Evolutionary conservation across 2,329 filamentous ascomycete species (phyloP).

Genomic region (Stemphylium vesicarium): DNA sequence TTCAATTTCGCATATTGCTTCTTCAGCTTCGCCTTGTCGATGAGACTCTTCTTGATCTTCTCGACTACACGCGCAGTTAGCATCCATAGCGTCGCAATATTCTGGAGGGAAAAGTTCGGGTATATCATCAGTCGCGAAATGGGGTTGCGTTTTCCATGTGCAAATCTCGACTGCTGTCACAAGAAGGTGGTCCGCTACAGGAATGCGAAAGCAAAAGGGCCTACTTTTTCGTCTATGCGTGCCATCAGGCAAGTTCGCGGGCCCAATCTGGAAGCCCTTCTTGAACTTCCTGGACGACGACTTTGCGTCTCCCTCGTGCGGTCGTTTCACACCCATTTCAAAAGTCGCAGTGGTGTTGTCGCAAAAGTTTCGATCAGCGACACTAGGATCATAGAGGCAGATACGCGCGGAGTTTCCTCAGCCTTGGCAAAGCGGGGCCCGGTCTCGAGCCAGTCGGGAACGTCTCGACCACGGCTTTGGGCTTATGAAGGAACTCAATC

Average conservation of each 20-base stretch:
- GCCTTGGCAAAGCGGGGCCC: constrained; percentile 28
- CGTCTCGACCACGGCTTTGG: constrained; percentile 15
- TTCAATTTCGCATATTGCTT: constrained; percentile 92
- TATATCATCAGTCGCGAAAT: neutral
- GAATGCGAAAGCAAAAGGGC: neutral
- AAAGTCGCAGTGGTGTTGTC: constrained; percentile 1
- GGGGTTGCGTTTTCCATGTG: neutral
- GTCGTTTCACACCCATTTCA: constrained; percentile 66
- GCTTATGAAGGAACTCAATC: neutral
- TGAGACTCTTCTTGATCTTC: constrained; percentile 88
- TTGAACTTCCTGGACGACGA: constrained; percentile 55
- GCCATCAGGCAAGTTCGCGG: constrained; percentile 89
- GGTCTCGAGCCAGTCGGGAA: constrained; percentile 14
- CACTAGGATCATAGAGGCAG: constrained; percentile 3
- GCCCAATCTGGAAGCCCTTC: constrained; percentile 85
- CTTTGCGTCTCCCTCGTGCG: constrained; percentile 55
- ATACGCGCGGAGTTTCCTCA: constrained; percentile 21
- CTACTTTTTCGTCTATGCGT: constrained; percentile 81
- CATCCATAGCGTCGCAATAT: neutral
- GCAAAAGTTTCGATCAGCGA: constrained; percentile 2
- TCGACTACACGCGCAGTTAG: constrained; percentile 62
- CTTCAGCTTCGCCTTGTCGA: constrained; percentile 91
- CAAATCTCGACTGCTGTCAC: neutral
- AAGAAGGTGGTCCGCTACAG: neutral
- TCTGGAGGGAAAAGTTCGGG: neutral